Evolutionary conservation across 495 filamentous ascomycete species (phyloP).

Genomic region (Pyrenula massariospora): DNA sequence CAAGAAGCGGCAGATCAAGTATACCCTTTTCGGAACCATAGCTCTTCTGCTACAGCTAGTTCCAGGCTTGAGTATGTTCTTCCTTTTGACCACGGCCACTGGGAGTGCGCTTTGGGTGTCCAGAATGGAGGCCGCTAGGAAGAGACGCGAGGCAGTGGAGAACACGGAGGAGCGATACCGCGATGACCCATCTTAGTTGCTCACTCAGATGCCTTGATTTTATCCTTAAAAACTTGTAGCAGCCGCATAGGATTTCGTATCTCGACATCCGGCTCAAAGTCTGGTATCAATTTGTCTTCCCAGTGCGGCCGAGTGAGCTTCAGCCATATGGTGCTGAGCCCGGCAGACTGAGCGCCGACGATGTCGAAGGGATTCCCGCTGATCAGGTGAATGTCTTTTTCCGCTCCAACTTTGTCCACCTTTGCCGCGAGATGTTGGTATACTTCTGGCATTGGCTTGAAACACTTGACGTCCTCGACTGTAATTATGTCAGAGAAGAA

Average conservation of each 20-base stretch:
- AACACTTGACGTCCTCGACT: slow-evolving; percentile 47
- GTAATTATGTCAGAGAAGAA: slow-evolving; percentile 48
- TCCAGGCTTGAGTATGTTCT: slow-evolving; percentile 53
- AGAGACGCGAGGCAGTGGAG: slow-evolving; percentile 1
- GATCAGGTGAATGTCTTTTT: slow-evolving; percentile 55
- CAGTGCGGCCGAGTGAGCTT: slow-evolving; percentile 41
- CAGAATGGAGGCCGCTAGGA: slow-evolving; percentile 34
- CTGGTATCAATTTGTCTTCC: slow-evolving; percentile 20
- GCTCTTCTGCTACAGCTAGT: slow-evolving; percentile 50
- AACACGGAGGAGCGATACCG: slow-evolving; percentile 1
- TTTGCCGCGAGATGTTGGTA: slow-evolving; percentile 49
- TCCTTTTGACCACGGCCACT: slow-evolving; percentile 52
- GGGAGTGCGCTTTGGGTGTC: slow-evolving; percentile 53
- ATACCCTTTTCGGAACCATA: slow-evolving; percentile 56
- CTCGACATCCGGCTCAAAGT: slow-evolving; percentile 9
- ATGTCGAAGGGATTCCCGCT: slow-evolving; percentile 76
- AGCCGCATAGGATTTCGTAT: slow-evolving; percentile 9
- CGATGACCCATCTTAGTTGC: slow-evolving; percentile 10
- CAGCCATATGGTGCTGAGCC: slow-evolving; percentile 57
- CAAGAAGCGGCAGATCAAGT: slow-evolving; percentile 37
- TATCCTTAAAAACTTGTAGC: slow-evolving; percentile 18
- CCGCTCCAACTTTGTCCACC: slow-evolving; percentile 31
- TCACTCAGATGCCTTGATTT: slow-evolving; percentile 5
- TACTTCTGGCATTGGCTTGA: slow-evolving; percentile 56
- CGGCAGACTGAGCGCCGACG: slow-evolving; percentile 29